Evolutionary conservation across 768 basidiomycete genomes (phyloP), one percentile per base, ranked within the genome.

Genomic region (Candolleomyces aberdarensis): DNA sequence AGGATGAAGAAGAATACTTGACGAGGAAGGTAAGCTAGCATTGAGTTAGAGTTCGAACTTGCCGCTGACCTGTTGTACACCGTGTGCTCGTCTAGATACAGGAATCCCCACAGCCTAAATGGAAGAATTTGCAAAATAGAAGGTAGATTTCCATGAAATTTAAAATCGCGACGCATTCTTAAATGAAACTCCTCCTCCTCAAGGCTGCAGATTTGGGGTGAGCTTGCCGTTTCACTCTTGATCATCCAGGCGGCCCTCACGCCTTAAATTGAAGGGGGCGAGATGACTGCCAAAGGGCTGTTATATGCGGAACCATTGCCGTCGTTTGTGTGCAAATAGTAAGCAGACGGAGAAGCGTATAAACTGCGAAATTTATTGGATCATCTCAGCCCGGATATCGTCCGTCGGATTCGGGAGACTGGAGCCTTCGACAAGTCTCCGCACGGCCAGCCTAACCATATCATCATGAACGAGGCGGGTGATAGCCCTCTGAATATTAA

Each of bases 391-490:
- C 94, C 95, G 15, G 80, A 92, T 68, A 75, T 98, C 61, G 78
- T 96, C 58, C 72, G 78, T 41, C 86, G 91, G 46, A 85, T 97
- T 44, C 78, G 78, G 64, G 75, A 70, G 36, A 88, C 88, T 6
- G 85, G 85, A 1, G 83, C 76, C 0, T 94, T 94, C 70, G 67
- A 74, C n/a, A 67, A 65, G 47, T 86, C 87, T 58, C 85, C 87
- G 62, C 85, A 91, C 67, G 77, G 78, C 15, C 78, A 74, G 40
- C 92, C 94, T 9, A 98, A 97, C 75, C 94, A 98, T 74, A 78
- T 97, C 62, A 89, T 96, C 60, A 78, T 96, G 66, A 95, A 95
- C 70, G 92, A 96, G 79, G 89, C 87, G 64, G 62, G 76, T 66
- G 22, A 5, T 36, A 59, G 53, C 56, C 50, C 48, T 40, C 50